These are phyloP conservation scores for Zygnema circumcarinatum DNA, from an alignment of 139 green algal species.

Conservation along the genomic window DNA sequence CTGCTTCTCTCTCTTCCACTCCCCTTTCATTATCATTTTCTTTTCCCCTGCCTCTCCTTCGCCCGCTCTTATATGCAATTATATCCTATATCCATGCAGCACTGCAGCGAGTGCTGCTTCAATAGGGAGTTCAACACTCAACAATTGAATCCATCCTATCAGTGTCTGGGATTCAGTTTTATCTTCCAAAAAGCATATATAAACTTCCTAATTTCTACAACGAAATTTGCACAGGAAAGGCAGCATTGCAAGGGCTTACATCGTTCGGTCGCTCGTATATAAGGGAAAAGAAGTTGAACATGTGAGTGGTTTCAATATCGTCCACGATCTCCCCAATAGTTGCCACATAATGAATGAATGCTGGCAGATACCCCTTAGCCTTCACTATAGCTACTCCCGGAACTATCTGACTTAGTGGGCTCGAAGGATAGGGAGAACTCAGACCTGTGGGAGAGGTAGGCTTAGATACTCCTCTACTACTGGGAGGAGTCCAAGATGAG, in stretches of 20 bases:
- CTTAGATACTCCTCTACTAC: background rate
- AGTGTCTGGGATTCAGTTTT: background rate
- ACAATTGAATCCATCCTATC: background rate
- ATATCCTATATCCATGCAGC: no score
- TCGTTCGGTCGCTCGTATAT: constrained; percentile 34
- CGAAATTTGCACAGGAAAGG: background rate
- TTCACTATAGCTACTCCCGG: background rate
- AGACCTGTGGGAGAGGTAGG: background rate
- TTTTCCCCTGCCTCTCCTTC: no score
- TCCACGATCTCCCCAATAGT: constrained; percentile 53
- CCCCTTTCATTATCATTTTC: no score
- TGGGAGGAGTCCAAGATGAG: background rate
- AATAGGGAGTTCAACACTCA: no score
- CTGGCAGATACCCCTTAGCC: background rate
- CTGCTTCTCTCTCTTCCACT: constrained; percentile 1
- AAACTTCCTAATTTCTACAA: background rate
- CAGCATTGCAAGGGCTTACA: background rate
- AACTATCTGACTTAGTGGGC: background rate
- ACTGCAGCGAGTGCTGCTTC: no score
- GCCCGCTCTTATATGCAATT: no score
- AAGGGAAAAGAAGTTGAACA: constrained; percentile 55
- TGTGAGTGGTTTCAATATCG: constrained; percentile 45
- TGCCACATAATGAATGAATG: constrained; percentile 41
- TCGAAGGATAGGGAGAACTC: background rate
- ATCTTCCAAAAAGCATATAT: background rate